Conservation (phyloP, 2,329 filamentous ascomycete species). For the Stromatinia cepivora region DNA sequence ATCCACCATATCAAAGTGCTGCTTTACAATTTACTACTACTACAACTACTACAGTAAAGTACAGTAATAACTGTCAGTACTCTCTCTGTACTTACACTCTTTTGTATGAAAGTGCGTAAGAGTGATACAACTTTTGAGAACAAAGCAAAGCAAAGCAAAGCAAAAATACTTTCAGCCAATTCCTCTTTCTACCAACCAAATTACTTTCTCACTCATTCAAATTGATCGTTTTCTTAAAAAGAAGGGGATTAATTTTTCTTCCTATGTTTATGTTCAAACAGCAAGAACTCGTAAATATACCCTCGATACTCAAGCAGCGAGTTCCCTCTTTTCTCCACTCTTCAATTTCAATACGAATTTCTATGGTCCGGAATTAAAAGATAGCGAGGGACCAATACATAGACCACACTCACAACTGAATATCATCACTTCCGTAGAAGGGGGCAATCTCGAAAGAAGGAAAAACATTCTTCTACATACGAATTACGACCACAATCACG, state of each 20-base stretch:
- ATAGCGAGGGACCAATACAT: conserved; percentile 16
- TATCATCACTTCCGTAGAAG: conserved; percentile 15
- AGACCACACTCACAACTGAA: neutral
- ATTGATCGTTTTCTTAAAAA: neutral
- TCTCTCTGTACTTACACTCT: neutral
- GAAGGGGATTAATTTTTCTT: neutral
- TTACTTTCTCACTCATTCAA: neutral
- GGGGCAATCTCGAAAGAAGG: conserved; percentile 10
- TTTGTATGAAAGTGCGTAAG: conserved; percentile 4
- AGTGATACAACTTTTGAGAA: neutral
- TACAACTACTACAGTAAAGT: neutral
- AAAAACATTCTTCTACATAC: neutral
- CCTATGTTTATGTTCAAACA: neutral
- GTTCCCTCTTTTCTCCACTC: conserved; percentile 17
- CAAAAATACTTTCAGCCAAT: neutral
- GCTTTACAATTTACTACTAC: neutral
- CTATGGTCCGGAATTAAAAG: conserved; percentile 18
- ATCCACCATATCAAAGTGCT: neutral
- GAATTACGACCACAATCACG: conserved; percentile 12
- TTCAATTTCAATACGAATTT: conserved; percentile 21
- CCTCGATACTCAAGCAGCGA: conserved; percentile 6
- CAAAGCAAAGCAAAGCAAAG: conserved; percentile 3
- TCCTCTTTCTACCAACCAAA: conserved; percentile 1
- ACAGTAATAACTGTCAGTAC: neutral
- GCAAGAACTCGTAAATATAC: conserved; percentile 8